Evolutionary conservation across 331 rosid species (phyloP).

Genomic region (Prunus yedoensis): DNA sequence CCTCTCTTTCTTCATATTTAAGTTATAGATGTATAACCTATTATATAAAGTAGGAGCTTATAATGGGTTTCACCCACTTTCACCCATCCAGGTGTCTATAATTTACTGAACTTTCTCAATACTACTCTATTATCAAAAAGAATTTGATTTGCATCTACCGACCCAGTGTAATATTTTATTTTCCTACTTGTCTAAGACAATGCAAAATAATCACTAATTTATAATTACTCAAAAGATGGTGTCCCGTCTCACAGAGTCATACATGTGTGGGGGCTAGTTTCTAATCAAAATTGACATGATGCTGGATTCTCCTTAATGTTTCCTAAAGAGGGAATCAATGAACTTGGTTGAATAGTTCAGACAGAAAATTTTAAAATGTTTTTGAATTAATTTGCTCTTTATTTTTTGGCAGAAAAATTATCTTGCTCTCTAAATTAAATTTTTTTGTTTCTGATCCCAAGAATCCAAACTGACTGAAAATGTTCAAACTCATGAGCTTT

Average conservation of each 20-base stretch:
- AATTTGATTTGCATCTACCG: background rate
- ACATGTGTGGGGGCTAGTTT: background rate
- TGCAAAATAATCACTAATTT: background rate
- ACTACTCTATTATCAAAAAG: background rate
- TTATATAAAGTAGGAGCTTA: background rate
- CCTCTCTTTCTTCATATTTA: background rate
- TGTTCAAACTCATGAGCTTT: background rate
- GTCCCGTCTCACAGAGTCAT: background rate
- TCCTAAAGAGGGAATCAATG: background rate
- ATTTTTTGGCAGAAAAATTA: background rate
- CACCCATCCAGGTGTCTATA: background rate
- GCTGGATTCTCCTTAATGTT: background rate
- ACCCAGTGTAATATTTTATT: background rate
- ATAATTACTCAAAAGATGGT: background rate
- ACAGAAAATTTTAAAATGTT: background rate
- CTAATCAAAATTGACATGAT: background rate
- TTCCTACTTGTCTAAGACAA: background rate
- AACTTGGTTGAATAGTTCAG: background rate
- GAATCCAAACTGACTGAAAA: background rate
- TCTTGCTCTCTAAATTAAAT: background rate
- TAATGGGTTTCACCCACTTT: background rate
- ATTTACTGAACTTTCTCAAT: background rate
- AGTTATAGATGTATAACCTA: background rate
- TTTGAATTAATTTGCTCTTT: background rate
- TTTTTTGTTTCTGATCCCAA: background rate